Base-by-base conservation (phyloP, 129 eudicot genomes). In the Flaveria bidentis region DNA sequence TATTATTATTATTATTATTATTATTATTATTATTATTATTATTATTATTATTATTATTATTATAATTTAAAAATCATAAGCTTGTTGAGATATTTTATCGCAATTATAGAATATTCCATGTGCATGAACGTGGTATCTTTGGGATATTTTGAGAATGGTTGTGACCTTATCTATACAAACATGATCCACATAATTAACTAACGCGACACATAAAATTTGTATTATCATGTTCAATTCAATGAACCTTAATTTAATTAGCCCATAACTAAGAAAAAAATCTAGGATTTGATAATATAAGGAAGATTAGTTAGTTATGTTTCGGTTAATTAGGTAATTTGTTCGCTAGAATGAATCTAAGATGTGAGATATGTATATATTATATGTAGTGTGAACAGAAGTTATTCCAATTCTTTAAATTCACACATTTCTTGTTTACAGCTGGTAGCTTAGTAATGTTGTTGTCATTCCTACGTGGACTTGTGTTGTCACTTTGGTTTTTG, bases 381-480 rank as follows among this genome's bases (percentile, higher is more conserved):
- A 49, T 49, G 64, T 57, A 20, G 64, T 22, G 64, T 57, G 64
- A 57, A 57, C 30, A 22, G n/a, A n/a, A 52, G 66, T 23, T 23
- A 25, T 60, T 60, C 66, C 36, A 58, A 10, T 6, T 33, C 28
- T 18, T 49, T 13, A 12, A 49, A 15, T 60, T 60, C 26, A 61
- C 67, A 61, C 67, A 61, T 61, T 26, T 61, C 16, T 60, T 61
- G 26, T 60, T 61, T 25, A 61, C 67, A 61, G 67, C 67, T 61
- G 39, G 2, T 17, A 8, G 23, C 18, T 15, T n/a, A 10, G 6
- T 61, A 60, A 46, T 50, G 80, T 81, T 66, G 69, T 73, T 80
- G 71, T 81, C 84, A 39, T 69, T 57, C 85, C 72, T 60, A 76
- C 85, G 85, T 69, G 85, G 85, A 81, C 23, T 58, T 61, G 80